These are phyloP conservation scores for Dactylellina sp. DNA, from an alignment of 2,329 filamentous ascomycete species.

Conservation along the genomic window DNA sequence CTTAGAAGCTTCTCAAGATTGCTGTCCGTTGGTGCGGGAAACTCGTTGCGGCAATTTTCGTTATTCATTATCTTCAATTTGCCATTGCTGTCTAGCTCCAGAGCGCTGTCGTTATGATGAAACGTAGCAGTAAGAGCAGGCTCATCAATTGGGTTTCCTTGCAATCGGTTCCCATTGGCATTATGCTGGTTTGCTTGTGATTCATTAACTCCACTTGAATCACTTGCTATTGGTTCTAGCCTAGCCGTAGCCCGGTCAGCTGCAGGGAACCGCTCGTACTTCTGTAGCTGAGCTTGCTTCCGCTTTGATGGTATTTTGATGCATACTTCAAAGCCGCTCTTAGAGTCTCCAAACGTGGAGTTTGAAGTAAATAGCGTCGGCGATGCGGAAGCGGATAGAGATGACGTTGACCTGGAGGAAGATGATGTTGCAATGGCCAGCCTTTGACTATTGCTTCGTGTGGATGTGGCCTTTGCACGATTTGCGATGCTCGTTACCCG, in stretches of 20 bases:
- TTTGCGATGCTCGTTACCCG: neutral
- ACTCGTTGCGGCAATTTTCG: too few relatives aligned
- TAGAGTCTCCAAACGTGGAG: slow-evolving; percentile 13
- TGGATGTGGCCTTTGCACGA: neutral
- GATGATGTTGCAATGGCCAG: slow-evolving; percentile 6
- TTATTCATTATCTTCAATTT: too few relatives aligned
- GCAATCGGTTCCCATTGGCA: too few relatives aligned
- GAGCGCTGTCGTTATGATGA: too few relatives aligned
- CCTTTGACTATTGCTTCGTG: slow-evolving; percentile 7
- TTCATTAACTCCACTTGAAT: too few relatives aligned
- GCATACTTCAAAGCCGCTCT: slow-evolving; percentile 39
- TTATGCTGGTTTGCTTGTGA: too few relatives aligned
- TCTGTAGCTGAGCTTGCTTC: slow-evolving; percentile 26
- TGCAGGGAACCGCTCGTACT: slow-evolving; percentile 39
- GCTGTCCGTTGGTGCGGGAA: too few relatives aligned
- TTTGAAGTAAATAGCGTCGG: slow-evolving; percentile 23
- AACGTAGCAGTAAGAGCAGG: too few relatives aligned
- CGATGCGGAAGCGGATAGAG: slow-evolving; percentile 30
- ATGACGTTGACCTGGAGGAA: slow-evolving; percentile 24
- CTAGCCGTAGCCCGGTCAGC: slow-evolving; percentile 8
- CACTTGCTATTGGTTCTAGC: too few relatives aligned
- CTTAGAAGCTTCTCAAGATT: too few relatives aligned
- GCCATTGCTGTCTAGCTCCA: too few relatives aligned
- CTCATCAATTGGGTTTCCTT: too few relatives aligned
- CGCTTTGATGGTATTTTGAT: slow-evolving; percentile 48